Evolutionary conservation across 2,329 filamentous ascomycete genomes (phyloP).

Genomic region (Paracamarosporium sp.): DNA sequence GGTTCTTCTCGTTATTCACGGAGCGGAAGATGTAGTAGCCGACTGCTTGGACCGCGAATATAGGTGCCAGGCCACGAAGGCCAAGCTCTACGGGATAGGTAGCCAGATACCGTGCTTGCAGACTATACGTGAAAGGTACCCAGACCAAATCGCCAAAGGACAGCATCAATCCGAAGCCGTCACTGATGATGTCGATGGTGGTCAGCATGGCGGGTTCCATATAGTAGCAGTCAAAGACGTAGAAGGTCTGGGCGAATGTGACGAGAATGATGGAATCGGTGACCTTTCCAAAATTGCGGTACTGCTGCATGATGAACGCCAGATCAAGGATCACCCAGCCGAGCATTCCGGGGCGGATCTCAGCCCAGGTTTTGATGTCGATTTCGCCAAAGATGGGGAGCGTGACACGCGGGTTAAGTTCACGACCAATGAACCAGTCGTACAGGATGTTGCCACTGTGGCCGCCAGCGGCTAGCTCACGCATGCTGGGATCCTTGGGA

Average conservation of each 20-base stretch:
- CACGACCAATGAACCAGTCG: conserved; percentile 96
- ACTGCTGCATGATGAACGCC: conserved; percentile 85
- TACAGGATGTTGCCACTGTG: conserved; percentile 86
- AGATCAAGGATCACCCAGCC: conserved; percentile 88
- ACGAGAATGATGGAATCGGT: conserved; percentile 87
- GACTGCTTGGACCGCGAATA: conserved; percentile 70
- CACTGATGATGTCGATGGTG: conserved; percentile 91
- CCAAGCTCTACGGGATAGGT: conserved; percentile 84
- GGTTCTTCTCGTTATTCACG: conserved; percentile 95
- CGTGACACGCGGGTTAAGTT: conserved; percentile 86
- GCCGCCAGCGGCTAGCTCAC: conserved; percentile 83
- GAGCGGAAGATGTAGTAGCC: conserved; percentile 94
- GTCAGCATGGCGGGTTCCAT: conserved; percentile 90
- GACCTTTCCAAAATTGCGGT: conserved; percentile 80
- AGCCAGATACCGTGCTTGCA: conserved; percentile 84
- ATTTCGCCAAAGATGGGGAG: conserved; percentile 83
- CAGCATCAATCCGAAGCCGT: conserved; percentile 96
- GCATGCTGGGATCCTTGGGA: conserved; percentile 71
- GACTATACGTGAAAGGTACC: conserved; percentile 88
- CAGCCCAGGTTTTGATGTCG: conserved; percentile 89
- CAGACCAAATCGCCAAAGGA: conserved; percentile 91
- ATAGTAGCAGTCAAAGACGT: conserved; percentile 83
- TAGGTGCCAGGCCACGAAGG: conserved; percentile 66
- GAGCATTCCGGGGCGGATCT: conserved; percentile 89
- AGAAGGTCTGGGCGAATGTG: conserved; percentile 77